phyloP scores from a whole-genome alignment of 768 basidiomycete species.

The Boletus sp. region DNA sequence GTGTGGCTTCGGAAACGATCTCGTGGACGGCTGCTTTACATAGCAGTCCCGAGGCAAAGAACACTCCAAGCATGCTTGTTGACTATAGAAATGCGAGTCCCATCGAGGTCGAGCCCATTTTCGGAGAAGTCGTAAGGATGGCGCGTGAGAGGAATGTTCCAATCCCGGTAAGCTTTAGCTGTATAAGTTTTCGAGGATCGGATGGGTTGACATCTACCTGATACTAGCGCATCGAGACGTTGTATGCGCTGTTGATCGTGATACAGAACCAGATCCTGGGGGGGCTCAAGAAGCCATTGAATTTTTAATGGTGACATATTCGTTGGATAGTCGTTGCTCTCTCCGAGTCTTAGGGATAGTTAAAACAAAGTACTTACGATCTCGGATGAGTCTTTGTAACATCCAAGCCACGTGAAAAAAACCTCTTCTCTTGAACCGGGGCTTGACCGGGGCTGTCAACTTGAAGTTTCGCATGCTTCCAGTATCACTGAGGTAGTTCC shows the following conservation, averaged over 20 bases:
- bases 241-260: slow-evolving; percentile 59
- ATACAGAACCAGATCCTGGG: slow-evolving; percentile 60
- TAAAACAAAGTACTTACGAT: background rate
- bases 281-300: slow-evolving; percentile 15
- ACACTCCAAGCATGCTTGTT: slow-evolving; percentile 62
- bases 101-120: slow-evolving; percentile 65
- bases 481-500: background rate
- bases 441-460: background rate
- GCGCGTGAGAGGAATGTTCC: slow-evolving; percentile 15
- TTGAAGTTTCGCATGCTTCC: background rate
- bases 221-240: slow-evolving; percentile 54
- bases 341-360: background rate
- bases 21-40: slow-evolving; percentile 40
- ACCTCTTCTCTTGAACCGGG: background rate
- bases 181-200: background rate
- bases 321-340: background rate
- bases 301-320: background rate
- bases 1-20: slow-evolving; percentile 39
- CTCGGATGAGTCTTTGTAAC: background rate
- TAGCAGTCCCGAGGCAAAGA: slow-evolving; percentile 40
- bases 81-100: slow-evolving; percentile 50
- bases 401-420: slow-evolving; percentile 2
- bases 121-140: slow-evolving; percentile 48
- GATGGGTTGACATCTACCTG: background rate
- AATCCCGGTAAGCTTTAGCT: slow-evolving; percentile 9